phyloP scores from a whole-genome alignment of 192 early-diverging fungal genomes.

The Lobosporangium transversale region DNA sequence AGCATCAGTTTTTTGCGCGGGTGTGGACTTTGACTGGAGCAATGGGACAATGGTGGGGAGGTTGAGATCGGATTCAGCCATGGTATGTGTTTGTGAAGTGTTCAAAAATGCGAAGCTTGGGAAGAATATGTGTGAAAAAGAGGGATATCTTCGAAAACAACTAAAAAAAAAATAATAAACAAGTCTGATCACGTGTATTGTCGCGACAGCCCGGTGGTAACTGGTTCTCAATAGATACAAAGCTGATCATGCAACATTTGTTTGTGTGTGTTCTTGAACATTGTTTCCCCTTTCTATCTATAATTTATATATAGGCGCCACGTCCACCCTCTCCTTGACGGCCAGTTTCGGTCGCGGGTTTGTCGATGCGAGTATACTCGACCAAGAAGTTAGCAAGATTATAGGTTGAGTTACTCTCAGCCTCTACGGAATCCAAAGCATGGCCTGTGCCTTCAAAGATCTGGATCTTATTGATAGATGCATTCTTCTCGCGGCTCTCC shows the following conservation, averaged over 20 bases:
- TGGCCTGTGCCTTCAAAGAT: constrained; percentile 69
- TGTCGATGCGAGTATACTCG: constrained; percentile 35
- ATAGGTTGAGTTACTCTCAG: constrained; percentile 59
- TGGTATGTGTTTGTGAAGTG: constrained; percentile 12
- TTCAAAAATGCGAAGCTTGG: neutral
- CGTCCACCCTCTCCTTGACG: constrained; percentile 36
- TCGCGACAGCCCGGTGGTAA: too few relatives aligned
- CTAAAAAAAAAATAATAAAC: too few relatives aligned
- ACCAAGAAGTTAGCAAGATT: constrained; percentile 35
- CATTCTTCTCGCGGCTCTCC: constrained; percentile 14
- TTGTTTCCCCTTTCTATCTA: too few relatives aligned
- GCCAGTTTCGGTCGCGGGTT: neutral
- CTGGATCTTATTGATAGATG: constrained; percentile 55
- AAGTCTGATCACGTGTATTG: too few relatives aligned
- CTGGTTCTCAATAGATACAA: too few relatives aligned
- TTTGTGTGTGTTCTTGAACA: too few relatives aligned
- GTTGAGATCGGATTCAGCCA: constrained; percentile 54
- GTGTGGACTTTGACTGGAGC: constrained; percentile 34
- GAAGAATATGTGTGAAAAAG: neutral
- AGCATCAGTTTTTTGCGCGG: constrained; percentile 8
- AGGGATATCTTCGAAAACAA: too few relatives aligned
- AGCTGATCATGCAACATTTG: too few relatives aligned
- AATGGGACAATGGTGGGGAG: constrained; percentile 44
- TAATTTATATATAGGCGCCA: constrained; percentile 17
- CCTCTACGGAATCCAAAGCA: constrained; percentile 67